Evolutionary conservation across 257 asterid species (phyloP).

Genomic region (Echites panduratus): DNA sequence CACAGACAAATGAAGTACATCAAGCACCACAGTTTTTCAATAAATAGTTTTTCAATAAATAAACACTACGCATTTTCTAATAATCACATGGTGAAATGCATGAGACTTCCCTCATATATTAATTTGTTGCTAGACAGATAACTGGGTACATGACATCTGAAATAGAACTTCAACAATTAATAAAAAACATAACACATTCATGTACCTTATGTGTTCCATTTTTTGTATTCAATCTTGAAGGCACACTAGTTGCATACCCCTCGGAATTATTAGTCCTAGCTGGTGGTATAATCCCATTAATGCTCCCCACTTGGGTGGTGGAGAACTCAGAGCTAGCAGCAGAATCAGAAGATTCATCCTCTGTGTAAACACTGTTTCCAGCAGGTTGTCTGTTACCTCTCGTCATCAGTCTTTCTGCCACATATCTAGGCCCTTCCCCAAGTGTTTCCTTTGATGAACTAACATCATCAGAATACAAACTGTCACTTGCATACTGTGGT

Average conservation of each 20-base stretch:
- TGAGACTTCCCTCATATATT: neutral
- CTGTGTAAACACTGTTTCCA: slow-evolving; percentile 30
- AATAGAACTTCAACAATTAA: neutral
- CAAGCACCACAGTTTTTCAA: neutral
- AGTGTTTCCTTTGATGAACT: slow-evolving; percentile 40
- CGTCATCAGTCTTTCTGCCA: slow-evolving; percentile 25
- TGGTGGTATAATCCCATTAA: slow-evolving; percentile 22
- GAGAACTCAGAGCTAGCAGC: slow-evolving; percentile 49
- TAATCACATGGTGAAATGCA: neutral
- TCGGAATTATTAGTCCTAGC: slow-evolving; percentile 24
- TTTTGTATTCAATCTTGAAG: slow-evolving; percentile 23
- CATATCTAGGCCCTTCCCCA: slow-evolving; percentile 29
- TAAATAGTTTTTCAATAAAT: neutral
- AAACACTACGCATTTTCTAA: neutral
- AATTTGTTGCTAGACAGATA: neutral
- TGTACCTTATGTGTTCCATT: slow-evolving; percentile 24
- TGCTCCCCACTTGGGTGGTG: slow-evolving; percentile 31
- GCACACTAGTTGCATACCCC: slow-evolving; percentile 22
- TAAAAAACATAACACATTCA: neutral
- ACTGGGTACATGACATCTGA: neutral
- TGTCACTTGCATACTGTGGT: slow-evolving; percentile 34
- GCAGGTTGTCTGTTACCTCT: slow-evolving; percentile 30
- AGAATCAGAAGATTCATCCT: slow-evolving; percentile 46
- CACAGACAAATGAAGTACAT: neutral
- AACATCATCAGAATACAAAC: slow-evolving; percentile 33